Evolutionary conservation across 352 stramenopile genomes (phyloP).

Genomic region (Elongisporangium prolatum): DNA sequence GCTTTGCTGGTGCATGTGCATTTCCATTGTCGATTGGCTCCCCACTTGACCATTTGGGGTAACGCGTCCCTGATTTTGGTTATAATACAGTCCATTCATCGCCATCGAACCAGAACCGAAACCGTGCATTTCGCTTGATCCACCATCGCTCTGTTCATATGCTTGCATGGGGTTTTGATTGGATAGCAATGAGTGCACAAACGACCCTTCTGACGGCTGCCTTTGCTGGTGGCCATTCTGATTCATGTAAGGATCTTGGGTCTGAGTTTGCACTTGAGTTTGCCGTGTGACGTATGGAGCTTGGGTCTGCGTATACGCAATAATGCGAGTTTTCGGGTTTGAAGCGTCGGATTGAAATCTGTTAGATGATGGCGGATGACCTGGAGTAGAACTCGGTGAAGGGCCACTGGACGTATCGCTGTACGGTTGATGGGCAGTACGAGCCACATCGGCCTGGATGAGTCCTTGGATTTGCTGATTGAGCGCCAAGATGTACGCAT

Average conservation of each 20-base stretch:
- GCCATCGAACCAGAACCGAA: background rate
- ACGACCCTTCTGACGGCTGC: constrained; percentile 18
- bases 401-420: constrained; percentile 1
- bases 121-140: constrained; percentile 6
- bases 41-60: background rate
- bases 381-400: background rate
- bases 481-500: constrained; percentile 44
- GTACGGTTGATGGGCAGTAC: background rate
- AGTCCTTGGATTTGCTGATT: constrained; percentile 63
- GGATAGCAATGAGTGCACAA: constrained; percentile 32
- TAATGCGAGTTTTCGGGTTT: background rate
- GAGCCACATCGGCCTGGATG: constrained; percentile 39
- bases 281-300: background rate
- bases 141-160: constrained; percentile 13
- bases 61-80: background rate
- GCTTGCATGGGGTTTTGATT: constrained; percentile 22
- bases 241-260: constrained; percentile 1
- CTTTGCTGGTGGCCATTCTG: background rate
- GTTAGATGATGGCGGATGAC: constrained; percentile 1
- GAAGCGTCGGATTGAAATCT: background rate
- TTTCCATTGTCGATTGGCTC: background rate
- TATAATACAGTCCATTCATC: background rate
- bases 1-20: constrained; percentile 18
- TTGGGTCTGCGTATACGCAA: constrained; percentile 5
- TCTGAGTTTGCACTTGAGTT: constrained; percentile 5